Evolutionary conservation across 495 filamentous ascomycete genomes (phyloP).

Genomic region (Neurospora tetrasperma): DNA sequence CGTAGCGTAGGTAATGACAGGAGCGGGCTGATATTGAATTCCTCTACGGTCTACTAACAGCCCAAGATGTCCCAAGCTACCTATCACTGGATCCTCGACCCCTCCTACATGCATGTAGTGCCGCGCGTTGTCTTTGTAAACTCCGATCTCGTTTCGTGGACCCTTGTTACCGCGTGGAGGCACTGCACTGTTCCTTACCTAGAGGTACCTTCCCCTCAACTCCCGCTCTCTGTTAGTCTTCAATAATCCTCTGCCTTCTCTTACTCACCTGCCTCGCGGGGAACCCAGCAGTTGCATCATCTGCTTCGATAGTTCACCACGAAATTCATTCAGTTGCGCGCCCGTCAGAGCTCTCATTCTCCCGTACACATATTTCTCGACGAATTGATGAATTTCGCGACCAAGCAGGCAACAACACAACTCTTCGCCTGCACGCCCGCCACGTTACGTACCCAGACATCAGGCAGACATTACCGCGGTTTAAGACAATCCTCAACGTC

Average conservation of each 20-base stretch:
- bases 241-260: background rate
- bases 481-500: background rate
- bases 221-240: background rate
- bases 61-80: background rate
- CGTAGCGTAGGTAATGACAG: background rate
- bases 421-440: background rate
- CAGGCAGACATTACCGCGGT: background rate
- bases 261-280: background rate
- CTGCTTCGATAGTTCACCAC: background rate
- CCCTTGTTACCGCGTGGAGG: background rate
- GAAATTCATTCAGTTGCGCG: background rate
- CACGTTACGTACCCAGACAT: background rate
- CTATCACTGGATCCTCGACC: background rate
- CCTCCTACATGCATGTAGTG: background rate
- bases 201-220: background rate
- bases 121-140: background rate
- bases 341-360: background rate
- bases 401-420: background rate
- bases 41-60: background rate
- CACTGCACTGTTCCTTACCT: background rate
- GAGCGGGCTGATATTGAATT: background rate
- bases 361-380: background rate
- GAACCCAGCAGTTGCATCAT: background rate
- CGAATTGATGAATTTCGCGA: background rate
- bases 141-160: background rate